Percentiles rank a stretch among this genome's conserved stretches.
Evolutionary conservation across 2,329 filamentous ascomycete species (phyloP).

Genomic region (Thelonectria olida): DNA sequence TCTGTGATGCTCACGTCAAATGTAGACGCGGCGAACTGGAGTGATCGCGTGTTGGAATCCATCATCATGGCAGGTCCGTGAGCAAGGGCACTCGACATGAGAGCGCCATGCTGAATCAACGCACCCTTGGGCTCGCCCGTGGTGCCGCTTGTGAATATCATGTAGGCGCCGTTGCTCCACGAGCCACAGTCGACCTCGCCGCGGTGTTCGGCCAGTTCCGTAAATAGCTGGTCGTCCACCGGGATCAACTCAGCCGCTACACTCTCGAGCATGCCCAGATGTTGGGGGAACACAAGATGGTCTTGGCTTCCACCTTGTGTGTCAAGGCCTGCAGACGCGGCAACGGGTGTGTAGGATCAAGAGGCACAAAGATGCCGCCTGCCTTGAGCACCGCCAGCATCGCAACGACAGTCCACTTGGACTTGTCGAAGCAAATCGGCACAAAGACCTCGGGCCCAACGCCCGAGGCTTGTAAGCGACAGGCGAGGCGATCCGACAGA

Average conservation of each 20-base stretch:
- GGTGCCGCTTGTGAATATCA: constrained; percentile 34
- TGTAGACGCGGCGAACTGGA: constrained; percentile 45
- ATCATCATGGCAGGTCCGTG: constrained; percentile 33
- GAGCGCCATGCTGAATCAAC: constrained; percentile 31
- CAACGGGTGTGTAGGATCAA: constrained; percentile 34
- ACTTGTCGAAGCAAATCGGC: constrained; percentile 43
- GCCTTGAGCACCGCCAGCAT: constrained; percentile 41
- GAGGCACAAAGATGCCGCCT: constrained; percentile 36
- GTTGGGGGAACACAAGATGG: constrained; percentile 33
- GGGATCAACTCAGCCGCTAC: constrained; percentile 27
- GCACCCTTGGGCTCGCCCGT: constrained; percentile 33
- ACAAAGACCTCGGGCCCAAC: constrained; percentile 42
- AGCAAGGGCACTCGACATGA: constrained; percentile 27
- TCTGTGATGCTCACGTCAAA: constrained; percentile 44
- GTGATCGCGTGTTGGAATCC: constrained; percentile 38
- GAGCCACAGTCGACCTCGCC: constrained; percentile 10
- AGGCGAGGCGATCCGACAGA: constrained; percentile 49
- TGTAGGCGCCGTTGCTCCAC: constrained; percentile 30
- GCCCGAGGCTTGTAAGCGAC: constrained; percentile 15
- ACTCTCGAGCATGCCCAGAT: constrained; percentile 21
- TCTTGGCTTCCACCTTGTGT: constrained; percentile 28
- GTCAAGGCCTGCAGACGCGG: constrained; percentile 24
- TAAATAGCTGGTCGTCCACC: constrained; percentile 28
- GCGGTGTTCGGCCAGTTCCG: neutral
- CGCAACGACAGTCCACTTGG: constrained; percentile 39